Evolutionary conservation across 2,329 filamentous ascomycete genomes (phyloP), one percentile per base, ranked within the genome.

Genomic region (Penicillium verrucosum): DNA sequence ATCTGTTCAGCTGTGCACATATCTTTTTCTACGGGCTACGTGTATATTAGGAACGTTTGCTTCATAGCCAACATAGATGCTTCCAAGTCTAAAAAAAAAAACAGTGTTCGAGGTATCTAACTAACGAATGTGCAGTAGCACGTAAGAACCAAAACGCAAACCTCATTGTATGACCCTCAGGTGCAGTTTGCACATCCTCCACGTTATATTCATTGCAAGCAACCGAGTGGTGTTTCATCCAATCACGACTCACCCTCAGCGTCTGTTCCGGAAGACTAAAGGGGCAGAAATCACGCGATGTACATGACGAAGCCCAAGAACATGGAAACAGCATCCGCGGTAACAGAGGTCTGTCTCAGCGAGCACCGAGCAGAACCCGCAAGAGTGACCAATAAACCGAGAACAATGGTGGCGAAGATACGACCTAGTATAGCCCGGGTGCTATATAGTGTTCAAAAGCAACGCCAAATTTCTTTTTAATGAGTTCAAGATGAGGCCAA

Each of bases 21-120:
- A 44, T 45, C 21, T 21, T 21, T 21, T 21, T 21, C 21, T 55
- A 36, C n/a, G 18, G 30, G 46, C 45, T 51, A 44, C 25, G 42
- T 56, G 54, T 56, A 56, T 25, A 56, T 41, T 41, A 46, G 23
- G 34, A 56, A 16, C 32, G 1, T 14, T 25, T 45, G 10, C 2
- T 11, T n/a, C n/a, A 18, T 30, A 46, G 5, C 36, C 18, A 51
- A 32, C 18, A 16, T 34, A 27, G 14, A 16, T 55, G 9, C 14
- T 34, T 27, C 4, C 18, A 47, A n/a, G 44, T 16, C 23, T 18
- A 12, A 30, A 41, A 18, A 30, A 41, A 18, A 41, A 3, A 3
- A 6, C 5, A 42, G 2, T 27, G 14, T 27, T 18, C 25, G 5
- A 5, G 10, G 10, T 14, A 44, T 29, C 5, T 16, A 16, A 10